A percentile compares a stretch with the other conserved stretches of the same genome.
Evolutionary conservation across 768 basidiomycete species (phyloP).

Genomic region (Psilocybe subaeruginosa): DNA sequence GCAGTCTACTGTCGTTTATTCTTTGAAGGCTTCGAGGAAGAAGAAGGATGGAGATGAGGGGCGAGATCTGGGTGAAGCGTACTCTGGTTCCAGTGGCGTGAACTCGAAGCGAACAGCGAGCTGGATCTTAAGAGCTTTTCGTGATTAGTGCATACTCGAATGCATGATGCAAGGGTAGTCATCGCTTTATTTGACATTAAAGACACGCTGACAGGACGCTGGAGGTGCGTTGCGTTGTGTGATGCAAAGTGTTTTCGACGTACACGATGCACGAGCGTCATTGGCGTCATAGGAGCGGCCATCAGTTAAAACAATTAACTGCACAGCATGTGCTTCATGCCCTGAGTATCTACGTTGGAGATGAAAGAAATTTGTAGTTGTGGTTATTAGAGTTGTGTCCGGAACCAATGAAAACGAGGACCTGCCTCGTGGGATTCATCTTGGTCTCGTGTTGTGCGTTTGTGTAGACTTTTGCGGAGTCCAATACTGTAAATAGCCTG

Average conservation of each 20-base stretch:
- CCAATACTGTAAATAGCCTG: no score
- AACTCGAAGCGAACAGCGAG: not conserved
- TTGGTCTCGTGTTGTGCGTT: not conserved
- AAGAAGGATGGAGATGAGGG: no score
- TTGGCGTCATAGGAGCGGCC: not conserved
- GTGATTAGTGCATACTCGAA: not conserved
- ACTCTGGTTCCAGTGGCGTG: not conserved
- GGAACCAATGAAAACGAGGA: not conserved
- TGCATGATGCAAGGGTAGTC: not conserved
- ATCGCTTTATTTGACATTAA: constrained; percentile 2
- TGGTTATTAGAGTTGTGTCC: not conserved
- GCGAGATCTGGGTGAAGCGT: no score
- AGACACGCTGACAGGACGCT: not conserved
- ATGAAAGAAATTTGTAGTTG: not conserved
- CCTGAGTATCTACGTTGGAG: not conserved
- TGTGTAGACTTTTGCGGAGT: not conserved
- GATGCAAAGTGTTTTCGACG: not conserved
- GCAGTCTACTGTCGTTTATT: no score
- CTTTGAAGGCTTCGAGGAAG: no score
- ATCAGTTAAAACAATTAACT: not conserved
- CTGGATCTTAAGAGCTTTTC: not conserved
- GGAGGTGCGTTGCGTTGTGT: not conserved
- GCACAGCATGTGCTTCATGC: not conserved
- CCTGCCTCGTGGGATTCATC: not conserved
- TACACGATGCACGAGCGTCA: not conserved